Conservation (phyloP, 257 asterid genomes). For the Solanum tarapatanum region DNA sequence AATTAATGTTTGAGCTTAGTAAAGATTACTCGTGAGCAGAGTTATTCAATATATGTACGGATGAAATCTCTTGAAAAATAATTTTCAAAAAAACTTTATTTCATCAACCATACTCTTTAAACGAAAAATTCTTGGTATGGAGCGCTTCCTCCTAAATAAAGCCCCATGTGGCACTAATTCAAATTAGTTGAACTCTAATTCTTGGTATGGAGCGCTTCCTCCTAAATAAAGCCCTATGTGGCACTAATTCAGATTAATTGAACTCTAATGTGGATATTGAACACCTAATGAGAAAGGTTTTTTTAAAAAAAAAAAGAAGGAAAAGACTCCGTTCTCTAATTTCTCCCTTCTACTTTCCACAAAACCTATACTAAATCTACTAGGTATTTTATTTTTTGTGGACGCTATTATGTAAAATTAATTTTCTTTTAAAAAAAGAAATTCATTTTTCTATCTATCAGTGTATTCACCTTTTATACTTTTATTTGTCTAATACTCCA, state of each 20-base stretch:
- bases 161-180: background rate
- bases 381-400: background rate
- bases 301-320: too few species aligned
- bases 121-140: background rate
- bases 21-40: background rate
- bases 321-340: too few species aligned
- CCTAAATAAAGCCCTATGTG: too few species aligned
- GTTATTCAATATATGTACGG: background rate
- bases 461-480: too few species aligned
- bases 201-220: too few species aligned
- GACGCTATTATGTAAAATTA: background rate
- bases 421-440: background rate
- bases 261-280: background rate
- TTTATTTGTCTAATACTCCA: too few species aligned
- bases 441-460: too few species aligned
- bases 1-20: background rate
- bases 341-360: too few species aligned
- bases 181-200: too few species aligned
- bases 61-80: background rate
- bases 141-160: background rate
- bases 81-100: background rate
- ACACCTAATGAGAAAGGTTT: background rate
- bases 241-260: too few species aligned
- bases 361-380: too few species aligned
- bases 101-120: background rate